A percentile compares a stretch with the other conserved stretches of the same genome.
Conservation (phyloP, 345 rosid species). For the Aegle marmelos region DNA sequence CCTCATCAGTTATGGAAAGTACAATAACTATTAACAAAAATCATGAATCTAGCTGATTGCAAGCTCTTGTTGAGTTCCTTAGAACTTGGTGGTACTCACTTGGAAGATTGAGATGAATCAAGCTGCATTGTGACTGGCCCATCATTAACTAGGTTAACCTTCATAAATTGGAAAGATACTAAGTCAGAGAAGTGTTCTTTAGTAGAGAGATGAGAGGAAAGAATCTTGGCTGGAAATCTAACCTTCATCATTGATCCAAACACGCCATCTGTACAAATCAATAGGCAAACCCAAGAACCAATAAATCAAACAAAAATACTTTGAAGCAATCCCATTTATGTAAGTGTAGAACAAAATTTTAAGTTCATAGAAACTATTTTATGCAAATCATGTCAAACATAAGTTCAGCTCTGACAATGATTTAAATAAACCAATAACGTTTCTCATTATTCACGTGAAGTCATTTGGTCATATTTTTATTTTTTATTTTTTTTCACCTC, state of each 20-base stretch:
- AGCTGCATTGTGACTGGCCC: constrained; percentile 96
- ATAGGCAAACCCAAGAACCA: not conserved
- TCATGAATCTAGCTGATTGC: not conserved
- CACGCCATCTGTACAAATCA: constrained; percentile 52
- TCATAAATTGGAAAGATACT: not conserved
- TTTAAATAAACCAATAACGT: not conserved
- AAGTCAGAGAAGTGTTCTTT: not conserved
- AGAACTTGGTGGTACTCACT: constrained; percentile 36
- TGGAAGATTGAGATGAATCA: constrained; percentile 63
- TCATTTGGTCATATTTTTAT: not conserved
- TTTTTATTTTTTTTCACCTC: not conserved
- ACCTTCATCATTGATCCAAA: constrained; percentile 96
- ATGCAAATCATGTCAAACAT: not conserved
- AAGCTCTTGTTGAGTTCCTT: not conserved
- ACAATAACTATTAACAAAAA: not conserved
- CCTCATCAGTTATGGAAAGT: not conserved
- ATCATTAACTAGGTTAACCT: constrained; percentile 83
- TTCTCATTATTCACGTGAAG: not conserved
- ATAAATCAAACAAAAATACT: not conserved
- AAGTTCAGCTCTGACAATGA: not conserved
- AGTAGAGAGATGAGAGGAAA: not conserved
- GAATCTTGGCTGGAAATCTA: not conserved
- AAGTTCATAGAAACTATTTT: not conserved
- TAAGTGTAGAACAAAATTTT: not conserved
- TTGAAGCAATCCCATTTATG: not conserved